phyloP scores from a whole-genome alignment of 2,329 filamentous ascomycete genomes.

The Cladophialophora yegresii region DNA sequence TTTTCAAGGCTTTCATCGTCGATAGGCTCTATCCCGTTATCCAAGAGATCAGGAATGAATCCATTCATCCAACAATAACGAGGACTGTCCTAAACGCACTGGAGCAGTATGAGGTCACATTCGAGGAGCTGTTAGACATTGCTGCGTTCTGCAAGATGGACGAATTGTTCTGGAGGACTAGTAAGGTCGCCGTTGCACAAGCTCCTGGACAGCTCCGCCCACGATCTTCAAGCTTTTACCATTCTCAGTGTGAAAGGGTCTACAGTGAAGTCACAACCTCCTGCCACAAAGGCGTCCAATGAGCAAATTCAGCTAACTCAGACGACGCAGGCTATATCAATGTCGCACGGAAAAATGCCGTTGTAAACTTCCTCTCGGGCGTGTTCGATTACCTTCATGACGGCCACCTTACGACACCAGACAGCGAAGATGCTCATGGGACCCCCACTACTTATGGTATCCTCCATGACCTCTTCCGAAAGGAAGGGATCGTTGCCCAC shows the following conservation, averaged over 20 bases:
- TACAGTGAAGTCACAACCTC: not conserved
- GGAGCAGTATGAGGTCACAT: not conserved
- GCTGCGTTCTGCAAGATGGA: not conserved
- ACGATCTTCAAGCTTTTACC: not conserved
- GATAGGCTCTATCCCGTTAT: not conserved
- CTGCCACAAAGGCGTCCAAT: not conserved
- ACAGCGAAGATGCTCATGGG: not conserved
- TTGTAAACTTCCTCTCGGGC: not conserved
- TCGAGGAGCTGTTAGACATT: not conserved
- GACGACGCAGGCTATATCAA: not conserved
- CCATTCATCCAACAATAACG: not conserved
- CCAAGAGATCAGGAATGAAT: not conserved
- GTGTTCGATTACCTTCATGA: not conserved
- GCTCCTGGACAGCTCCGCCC: not conserved
- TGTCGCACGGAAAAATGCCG: not conserved
- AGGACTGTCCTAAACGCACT: not conserved
- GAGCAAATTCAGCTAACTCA: not conserved
- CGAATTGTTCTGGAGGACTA: not conserved
- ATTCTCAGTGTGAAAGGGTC: rapidly evolving
- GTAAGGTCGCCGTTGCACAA: not conserved
- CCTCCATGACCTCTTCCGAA: not conserved
- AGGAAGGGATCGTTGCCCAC: not conserved
- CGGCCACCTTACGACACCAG: not conserved
- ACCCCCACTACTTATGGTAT: not conserved
- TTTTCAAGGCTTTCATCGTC: not conserved